Evolutionary conservation across 768 basidiomycete genomes (phyloP), one percentile per base, ranked within the genome.

Genomic region (Leccinum rimulosum): DNA sequence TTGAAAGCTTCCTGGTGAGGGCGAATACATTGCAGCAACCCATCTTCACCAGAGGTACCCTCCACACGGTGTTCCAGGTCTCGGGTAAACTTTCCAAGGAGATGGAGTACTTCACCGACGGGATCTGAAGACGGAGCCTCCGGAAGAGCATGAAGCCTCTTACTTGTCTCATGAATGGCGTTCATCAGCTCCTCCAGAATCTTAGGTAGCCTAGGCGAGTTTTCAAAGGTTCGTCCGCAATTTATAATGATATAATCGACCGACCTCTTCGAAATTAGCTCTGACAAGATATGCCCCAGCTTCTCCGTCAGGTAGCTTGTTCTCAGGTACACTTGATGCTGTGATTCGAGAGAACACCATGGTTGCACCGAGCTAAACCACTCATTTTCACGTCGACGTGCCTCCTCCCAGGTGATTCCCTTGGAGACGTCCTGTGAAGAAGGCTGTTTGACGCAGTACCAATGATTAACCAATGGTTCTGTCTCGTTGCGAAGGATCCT

Each of bases 221-320:
- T 47, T 38, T n/a, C 11, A 45, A 43, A 19, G 5, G 19, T 45
- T 22, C 43, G 8, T 59, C 8, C 62, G 49, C 30, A 19, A 8
- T 30, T 3, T 28, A 30, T 1, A 14, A 25, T 11, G n/a, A 45
- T 11, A 17, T 9, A 25, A 69, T 14, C 12, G 12, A 35, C 74
- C 2, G 54, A 87, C 89, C 85, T 74, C 63, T 83, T 84, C 0
- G 79, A 72, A 38, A 91, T 87, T 4, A 88, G 70, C 30, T 85
- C 82, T 0, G 87, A 87, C 0, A 93, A 68, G 6, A 88, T 80
- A 0, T 70, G 60, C 57, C 88, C 88, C 35, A 91, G 70, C 5
- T 81, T 74, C n/a, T 81, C 80, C 0, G 84, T 82, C 1, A 91
- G 75, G 53, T 80, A 84, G 27, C 57, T 61, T 0, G 89, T 90